Evolutionary conservation across 2,329 filamentous ascomycete genomes (phyloP), one percentile per base, ranked within the genome.

Genomic region (Neofusicoccum sp.): DNA sequence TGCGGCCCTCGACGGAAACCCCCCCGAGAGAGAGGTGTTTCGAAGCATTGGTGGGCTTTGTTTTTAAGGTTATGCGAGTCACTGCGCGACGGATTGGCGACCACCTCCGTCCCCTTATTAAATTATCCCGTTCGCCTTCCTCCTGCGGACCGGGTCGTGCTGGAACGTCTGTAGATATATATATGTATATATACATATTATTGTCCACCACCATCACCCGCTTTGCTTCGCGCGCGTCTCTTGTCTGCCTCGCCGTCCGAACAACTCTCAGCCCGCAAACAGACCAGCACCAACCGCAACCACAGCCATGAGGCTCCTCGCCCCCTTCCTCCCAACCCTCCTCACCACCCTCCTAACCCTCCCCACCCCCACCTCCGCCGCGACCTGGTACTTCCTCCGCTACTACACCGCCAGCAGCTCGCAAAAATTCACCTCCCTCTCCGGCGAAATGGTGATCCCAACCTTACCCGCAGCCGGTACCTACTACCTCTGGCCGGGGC

Each of bases 401-500:
- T 66, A 63, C 62, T 62, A 63, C 44, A 48, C 63, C 11, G 61
- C 64, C 9, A 61, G 57, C 12, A 20, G 14, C 4, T 43, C 41
- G 7, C 64, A 66, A 56, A 48, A 45, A 20, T 65, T 66, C 62
- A 58, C 60, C 26, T 62, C 60, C 44, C 58, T 66, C 48, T 63
- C 64, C 6, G 64, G 65, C 36, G 61, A 64, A n/a, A 53, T 66
- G 48, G 56, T 61, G 3, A 58, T 65, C n/a, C 65, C 64, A 3
- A 59, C 47, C 34, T 63, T 66, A 8, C 63, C 60, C 3, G 58
- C 65, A 51, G 72, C 72, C 6, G 76, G 69, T 0, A 70, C 67
- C 7, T 78, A 77, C 63, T 79, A 78, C 62, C 73, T 78, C 8
- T 78, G 75, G 76, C 76, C 76, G 1, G 76, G 76, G 1, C 71